Evolutionary conservation across 768 basidiomycete species (phyloP).

Genomic region (Boletus rubroflammeus): DNA sequence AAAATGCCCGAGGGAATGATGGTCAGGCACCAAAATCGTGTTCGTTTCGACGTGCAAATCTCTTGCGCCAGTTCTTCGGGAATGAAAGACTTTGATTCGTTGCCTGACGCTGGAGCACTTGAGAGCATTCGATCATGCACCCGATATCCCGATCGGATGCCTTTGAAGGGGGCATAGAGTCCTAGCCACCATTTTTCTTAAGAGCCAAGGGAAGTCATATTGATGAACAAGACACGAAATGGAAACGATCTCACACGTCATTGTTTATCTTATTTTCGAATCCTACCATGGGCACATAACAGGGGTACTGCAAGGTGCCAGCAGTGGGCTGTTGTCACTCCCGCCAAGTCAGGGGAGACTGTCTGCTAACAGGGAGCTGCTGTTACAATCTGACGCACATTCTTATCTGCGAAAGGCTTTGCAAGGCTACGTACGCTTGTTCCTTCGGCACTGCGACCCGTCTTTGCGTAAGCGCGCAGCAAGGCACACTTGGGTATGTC

Average conservation of each 20-base stretch:
- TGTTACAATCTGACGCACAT: background rate
- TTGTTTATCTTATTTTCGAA: background rate
- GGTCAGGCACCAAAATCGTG: background rate
- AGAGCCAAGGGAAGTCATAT: background rate
- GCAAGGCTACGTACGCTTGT: background rate
- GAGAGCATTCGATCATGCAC: background rate
- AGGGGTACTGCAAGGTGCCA: background rate
- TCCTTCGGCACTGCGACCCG: background rate
- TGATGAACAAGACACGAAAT: background rate
- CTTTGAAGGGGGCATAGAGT: background rate
- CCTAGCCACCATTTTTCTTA: background rate
- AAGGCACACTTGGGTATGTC: background rate
- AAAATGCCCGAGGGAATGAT: constrained; percentile 4
- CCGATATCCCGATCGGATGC: background rate
- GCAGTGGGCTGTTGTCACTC: background rate
- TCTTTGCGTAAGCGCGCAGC: background rate
- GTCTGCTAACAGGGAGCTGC: background rate
- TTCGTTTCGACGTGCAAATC: background rate
- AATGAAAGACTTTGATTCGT: background rate
- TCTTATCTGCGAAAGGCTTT: background rate
- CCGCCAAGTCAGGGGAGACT: background rate
- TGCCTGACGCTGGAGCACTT: background rate
- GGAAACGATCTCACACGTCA: constrained; percentile 3
- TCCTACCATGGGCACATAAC: background rate
- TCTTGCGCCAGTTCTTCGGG: background rate